A percentile compares a stretch with the other conserved stretches of the same genome.
Evolutionary conservation across 2,329 filamentous ascomycete species (phyloP).

Genomic region (Sporothrix variecibatus): DNA sequence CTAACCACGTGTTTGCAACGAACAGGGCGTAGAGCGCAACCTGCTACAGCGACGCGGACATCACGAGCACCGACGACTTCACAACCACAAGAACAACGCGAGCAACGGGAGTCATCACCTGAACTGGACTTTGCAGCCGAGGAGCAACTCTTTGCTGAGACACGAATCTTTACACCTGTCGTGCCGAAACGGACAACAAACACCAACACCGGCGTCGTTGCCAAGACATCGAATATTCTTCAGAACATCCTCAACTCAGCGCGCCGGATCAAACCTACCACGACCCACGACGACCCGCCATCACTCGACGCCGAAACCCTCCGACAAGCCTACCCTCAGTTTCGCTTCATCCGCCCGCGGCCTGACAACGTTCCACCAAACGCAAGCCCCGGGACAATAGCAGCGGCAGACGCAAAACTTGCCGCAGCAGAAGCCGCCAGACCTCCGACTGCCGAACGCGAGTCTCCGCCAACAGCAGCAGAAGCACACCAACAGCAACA

Average conservation of each 20-base stretch:
- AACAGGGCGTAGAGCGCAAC: neutral
- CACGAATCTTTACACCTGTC: slow-evolving; percentile 37
- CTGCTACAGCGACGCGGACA: neutral
- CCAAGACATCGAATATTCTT: slow-evolving; percentile 28
- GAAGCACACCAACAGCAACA: neutral
- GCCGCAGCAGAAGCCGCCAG: neutral
- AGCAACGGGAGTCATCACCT: slow-evolving; percentile 19
- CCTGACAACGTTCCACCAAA: neutral
- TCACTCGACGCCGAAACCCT: slow-evolving; percentile 24
- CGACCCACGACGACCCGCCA: slow-evolving; percentile 13
- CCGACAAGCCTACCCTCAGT: slow-evolving; percentile 29
- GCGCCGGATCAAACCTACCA: slow-evolving; percentile 4
- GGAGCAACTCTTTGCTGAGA: slow-evolving; percentile 39
- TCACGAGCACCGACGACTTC: slow-evolving; percentile 14
- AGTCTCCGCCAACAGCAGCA: neutral
- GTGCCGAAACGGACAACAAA: slow-evolving; percentile 3
- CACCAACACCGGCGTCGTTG: slow-evolving; percentile 12
- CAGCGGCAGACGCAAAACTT: neutral
- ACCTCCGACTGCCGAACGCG: no score
- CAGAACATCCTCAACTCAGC: slow-evolving; percentile 30
- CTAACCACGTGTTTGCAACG: neutral
- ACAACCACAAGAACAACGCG: slow-evolving; percentile 18
- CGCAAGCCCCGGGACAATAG: neutral
- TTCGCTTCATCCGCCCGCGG: slow-evolving; percentile 29
- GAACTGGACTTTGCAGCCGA: slow-evolving; percentile 42